phyloP scores from a whole-genome alignment of 345 rosid genomes.

The Orychophragmus violaceus region DNA sequence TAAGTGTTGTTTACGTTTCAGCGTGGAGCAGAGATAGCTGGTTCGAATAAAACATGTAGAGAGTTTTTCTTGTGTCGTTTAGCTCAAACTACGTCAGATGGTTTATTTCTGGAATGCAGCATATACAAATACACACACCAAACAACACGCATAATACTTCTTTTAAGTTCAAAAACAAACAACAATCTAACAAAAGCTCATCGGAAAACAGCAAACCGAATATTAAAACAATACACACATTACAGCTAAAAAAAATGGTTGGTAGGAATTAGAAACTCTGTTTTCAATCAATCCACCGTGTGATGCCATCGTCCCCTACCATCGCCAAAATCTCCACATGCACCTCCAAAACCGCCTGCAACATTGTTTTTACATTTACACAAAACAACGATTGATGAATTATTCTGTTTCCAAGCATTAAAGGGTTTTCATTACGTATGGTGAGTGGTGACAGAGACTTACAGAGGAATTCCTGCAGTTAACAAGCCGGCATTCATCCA shows the following conservation, averaged over 20 bases:
- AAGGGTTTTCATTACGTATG: no score
- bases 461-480: constrained; percentile 84
- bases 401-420: not conserved
- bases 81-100: no score
- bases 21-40: not conserved
- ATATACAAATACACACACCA: no score
- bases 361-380: constrained; percentile 6
- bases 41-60: not conserved
- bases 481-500: constrained; percentile 82
- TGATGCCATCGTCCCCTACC: constrained; percentile 71
- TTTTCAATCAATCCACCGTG: constrained; percentile 70
- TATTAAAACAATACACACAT: no score
- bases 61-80: no score
- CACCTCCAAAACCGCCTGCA: constrained; percentile 79
- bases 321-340: constrained; percentile 74
- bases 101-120: no score
- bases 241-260: no score
- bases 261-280: no score
- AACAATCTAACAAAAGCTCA: no score
- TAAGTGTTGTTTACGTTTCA: not conserved
- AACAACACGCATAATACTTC: no score
- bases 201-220: no score
- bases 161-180: no score
- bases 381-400: not conserved
- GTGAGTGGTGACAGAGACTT: constrained; percentile 10